phyloP scores from a whole-genome alignment of 495 filamentous ascomycete species.

The Filosporella fistucella region DNA sequence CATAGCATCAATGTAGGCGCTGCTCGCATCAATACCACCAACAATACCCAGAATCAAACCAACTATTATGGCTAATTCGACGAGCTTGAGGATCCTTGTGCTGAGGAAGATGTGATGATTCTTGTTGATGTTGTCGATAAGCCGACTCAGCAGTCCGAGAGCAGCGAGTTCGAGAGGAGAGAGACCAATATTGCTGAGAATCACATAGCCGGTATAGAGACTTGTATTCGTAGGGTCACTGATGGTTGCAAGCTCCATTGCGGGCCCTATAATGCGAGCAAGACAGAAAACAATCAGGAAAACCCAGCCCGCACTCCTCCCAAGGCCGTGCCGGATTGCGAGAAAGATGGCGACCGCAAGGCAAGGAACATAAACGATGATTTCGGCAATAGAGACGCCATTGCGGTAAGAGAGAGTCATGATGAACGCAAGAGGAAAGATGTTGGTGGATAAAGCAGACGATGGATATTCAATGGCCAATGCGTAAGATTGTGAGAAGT shows the following conservation, averaged over 20 bases:
- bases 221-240: slow-evolving; percentile 16
- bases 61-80: slow-evolving; percentile 22
- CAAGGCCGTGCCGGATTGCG: slow-evolving; percentile 34
- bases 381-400: slow-evolving; percentile 33
- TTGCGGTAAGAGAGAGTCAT: slow-evolving; percentile 26
- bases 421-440: slow-evolving; percentile 4
- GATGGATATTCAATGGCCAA: no score
- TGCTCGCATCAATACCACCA: slow-evolving; percentile 20
- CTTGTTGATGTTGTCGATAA: slow-evolving; percentile 18
- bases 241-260: slow-evolving; percentile 35
- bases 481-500: no score
- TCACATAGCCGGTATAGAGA: slow-evolving; percentile 21
- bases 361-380: slow-evolving; percentile 32
- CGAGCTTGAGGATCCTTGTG: slow-evolving; percentile 8
- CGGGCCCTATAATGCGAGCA: slow-evolving; percentile 31
- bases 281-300: slow-evolving; percentile 36
- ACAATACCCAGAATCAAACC: slow-evolving; percentile 27
- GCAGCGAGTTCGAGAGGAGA: slow-evolving; percentile 22
- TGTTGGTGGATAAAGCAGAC: not conserved
- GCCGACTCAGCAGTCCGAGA: slow-evolving; percentile 23
- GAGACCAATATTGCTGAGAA: slow-evolving; percentile 23
- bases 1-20: slow-evolving; percentile 3
- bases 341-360: slow-evolving; percentile 31
- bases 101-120: slow-evolving; percentile 13
- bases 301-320: slow-evolving; percentile 29